Conservation (phyloP, 345 rosid genomes). For the Heritiera fomes region DNA sequence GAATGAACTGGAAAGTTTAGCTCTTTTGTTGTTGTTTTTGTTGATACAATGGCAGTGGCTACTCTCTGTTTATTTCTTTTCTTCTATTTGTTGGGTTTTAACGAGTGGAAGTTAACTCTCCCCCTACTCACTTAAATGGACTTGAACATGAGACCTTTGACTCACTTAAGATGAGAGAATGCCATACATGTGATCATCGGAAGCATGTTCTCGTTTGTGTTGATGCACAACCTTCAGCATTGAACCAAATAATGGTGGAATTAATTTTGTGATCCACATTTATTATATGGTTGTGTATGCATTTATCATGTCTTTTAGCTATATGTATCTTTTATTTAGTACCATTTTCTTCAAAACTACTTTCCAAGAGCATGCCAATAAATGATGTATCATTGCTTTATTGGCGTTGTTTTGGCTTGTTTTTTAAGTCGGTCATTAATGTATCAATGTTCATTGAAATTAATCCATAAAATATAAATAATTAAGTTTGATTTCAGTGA, state of each 20-base stretch:
- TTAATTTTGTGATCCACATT: slow-evolving; percentile 4
- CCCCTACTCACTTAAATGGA: neutral
- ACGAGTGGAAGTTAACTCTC: neutral
- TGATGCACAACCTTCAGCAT: neutral
- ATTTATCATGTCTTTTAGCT: neutral
- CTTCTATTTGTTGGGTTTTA: neutral
- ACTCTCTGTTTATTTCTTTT: neutral
- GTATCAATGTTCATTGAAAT: neutral
- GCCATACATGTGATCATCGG: neutral
- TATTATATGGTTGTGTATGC: neutral
- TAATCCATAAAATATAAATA: neutral
- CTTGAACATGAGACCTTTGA: neutral
- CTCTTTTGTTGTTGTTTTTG: neutral
- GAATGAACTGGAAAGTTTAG: neutral
- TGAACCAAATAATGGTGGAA: neutral
- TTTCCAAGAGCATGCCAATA: neutral
- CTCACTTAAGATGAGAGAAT: neutral
- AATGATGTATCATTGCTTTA: neutral
- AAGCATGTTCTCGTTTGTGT: neutral
- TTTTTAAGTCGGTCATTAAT: neutral
- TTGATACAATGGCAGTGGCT: neutral
- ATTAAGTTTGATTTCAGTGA: neutral
- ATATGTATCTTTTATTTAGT: neutral
- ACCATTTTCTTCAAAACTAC: neutral
- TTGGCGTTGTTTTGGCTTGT: neutral